Evolutionary conservation across 192 early-diverging fungal genomes (phyloP), one percentile per base, ranked within the genome.

Genomic region (Glomus cerebriforme): DNA sequence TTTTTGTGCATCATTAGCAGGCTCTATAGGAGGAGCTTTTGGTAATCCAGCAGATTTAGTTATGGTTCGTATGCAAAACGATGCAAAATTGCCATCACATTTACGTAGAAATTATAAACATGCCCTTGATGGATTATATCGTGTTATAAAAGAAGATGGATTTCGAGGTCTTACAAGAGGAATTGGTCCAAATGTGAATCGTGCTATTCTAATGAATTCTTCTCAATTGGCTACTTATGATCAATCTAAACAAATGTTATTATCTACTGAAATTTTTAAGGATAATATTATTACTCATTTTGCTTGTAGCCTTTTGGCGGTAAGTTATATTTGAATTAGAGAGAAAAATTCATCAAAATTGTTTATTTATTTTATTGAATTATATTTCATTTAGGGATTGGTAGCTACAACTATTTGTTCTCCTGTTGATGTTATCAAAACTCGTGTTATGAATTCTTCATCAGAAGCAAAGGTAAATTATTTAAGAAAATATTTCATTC

Each of bases 131-230:
- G 94, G 91, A 8, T 73, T 92, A 4, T 81, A 86, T 78, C 92
- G 94, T 66, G 97, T 97, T 70, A 84, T 92, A 0, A 87, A 88
- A n/a, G 86, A 92, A 27, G 96, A 97, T 68, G 96, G 96, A 3
- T 76, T 89, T 1, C 34, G 64, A 5, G 92, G 94, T 5, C 83
- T 99, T 59, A 95, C 96, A 85, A 92, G 96, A 82, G 98, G 98
- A 54, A 82, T 96, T 1, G 94, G 93, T 0, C 95, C 98, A 29
- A 96, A 96, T 59, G 88, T 96, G 65, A 91, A 96, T 66, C 88
- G 98, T 60, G 96, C 98, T 7, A 93, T 98, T 82, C 88, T 96
- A 54, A 94, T 94, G 90, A 92, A 90, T 12, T 85, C 86, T 9
- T 89, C 91, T 0, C 93, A 94, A 76, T 85, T 93, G 32, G 87